Conservation (phyloP, 805 yeast species). For the Wickerhamomyces ciferrii region DNA sequence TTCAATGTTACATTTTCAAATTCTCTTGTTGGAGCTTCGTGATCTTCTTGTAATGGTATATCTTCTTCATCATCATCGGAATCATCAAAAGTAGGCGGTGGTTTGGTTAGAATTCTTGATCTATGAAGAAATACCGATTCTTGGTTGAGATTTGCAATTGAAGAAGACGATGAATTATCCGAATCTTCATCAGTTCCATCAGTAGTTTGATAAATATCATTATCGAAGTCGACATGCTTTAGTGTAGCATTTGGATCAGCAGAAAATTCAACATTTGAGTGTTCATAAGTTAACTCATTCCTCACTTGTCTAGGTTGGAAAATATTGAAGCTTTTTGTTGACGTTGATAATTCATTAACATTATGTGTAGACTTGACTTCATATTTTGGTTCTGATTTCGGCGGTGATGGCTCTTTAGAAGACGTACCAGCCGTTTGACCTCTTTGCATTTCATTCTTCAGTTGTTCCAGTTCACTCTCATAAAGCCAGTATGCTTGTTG, state of each 20-base stretch:
- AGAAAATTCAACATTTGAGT: not conserved
- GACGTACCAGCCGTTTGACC: conserved; percentile 13
- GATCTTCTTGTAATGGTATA: not conserved
- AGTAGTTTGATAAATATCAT: not conserved
- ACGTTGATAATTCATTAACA: not conserved
- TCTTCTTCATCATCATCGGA: conserved; percentile 15
- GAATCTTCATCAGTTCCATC: not conserved
- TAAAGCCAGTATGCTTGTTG: conserved; percentile 24
- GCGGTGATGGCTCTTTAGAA: not conserved
- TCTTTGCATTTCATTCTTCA: conserved; percentile 15
- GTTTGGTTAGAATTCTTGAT: conserved; percentile 18
- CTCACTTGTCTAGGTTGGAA: not conserved
- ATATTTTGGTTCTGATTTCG: not conserved
- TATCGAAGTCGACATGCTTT: not conserved
- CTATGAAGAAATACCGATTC: conserved; percentile 19
- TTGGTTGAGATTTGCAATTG: not conserved
- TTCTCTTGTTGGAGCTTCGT: not conserved
- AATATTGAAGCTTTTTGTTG: not conserved
- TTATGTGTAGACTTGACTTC: not conserved
- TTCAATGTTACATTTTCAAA: not conserved
- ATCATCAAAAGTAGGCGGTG: conserved; percentile 12
- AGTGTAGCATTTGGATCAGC: not conserved
- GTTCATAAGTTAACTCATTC: not conserved
- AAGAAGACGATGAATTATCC: not conserved
- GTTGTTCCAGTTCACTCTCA: conserved; percentile 21